Conservation (phyloP, 1,284 basidiomycete species). For the Ganoderma meredithae region DNA sequence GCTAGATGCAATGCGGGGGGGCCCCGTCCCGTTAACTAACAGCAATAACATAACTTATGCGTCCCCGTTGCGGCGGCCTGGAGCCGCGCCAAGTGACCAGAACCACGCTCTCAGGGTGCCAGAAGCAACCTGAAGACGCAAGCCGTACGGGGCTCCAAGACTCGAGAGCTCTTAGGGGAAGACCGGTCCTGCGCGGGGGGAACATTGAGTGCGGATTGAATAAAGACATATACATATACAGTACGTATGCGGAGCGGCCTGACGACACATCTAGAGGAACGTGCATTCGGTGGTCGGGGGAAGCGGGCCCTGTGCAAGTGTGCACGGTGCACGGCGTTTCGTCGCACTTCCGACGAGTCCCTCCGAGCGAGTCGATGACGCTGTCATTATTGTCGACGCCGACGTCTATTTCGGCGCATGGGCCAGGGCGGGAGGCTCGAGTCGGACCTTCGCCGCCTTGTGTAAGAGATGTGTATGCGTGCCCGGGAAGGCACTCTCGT, state of each 20-base stretch:
- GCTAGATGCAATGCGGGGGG: neutral
- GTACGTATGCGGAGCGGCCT: neutral
- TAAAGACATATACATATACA: no score
- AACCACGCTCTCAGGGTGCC: neutral
- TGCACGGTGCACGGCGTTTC: no score
- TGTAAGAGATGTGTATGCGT: neutral
- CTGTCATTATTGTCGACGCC: neutral
- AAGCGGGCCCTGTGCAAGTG: no score
- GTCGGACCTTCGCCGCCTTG: conserved; percentile 8
- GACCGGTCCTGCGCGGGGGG: neutral
- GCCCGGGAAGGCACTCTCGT: neutral
- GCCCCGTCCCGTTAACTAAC: no score
- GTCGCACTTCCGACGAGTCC: neutral
- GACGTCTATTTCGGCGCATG: neutral
- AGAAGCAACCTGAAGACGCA: no score
- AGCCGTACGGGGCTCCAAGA: no score
- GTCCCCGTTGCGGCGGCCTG: no score
- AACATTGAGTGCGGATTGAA: neutral
- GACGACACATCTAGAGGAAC: neutral
- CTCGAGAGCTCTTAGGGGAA: neutral
- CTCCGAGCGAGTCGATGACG: neutral
- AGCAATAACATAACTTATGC: no score
- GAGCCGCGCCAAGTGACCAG: neutral
- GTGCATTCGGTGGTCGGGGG: neutral
- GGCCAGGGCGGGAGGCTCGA: neutral